These are phyloP conservation scores for Brassica cretica DNA, from an alignment of 345 rosid species.

Conservation along the genomic window DNA sequence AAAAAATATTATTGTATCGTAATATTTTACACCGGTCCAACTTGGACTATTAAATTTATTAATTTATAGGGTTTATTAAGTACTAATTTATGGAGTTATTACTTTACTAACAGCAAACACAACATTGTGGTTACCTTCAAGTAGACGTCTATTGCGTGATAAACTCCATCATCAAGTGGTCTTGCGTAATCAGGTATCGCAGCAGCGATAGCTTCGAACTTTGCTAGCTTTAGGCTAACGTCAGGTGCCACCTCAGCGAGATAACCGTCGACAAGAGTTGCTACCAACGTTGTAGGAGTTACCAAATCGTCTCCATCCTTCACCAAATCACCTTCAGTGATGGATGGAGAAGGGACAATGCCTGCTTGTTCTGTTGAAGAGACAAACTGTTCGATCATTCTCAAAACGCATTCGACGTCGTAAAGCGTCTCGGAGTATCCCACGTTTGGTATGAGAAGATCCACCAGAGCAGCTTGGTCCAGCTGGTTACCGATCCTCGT, in stretches of 20 bases:
- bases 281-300: constrained; percentile 58
- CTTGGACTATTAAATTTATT: too few relatives aligned
- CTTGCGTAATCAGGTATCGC: constrained; percentile 69
- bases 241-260: constrained; percentile 76
- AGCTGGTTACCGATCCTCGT: constrained; percentile 55
- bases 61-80: too few relatives aligned
- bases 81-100: too few relatives aligned
- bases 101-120: too few relatives aligned
- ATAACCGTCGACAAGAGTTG: constrained; percentile 60
- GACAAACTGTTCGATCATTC: constrained; percentile 68
- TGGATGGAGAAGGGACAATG: constrained; percentile 43
- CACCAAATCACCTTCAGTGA: constrained; percentile 43
- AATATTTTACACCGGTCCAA: too few relatives aligned
- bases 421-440: constrained; percentile 67
- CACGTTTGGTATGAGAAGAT: constrained; percentile 61
- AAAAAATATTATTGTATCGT: too few relatives aligned
- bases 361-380: constrained; percentile 44
- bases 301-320: constrained; percentile 44
- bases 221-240: constrained; percentile 58
- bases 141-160: constrained; percentile 72
- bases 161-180: constrained; percentile 65
- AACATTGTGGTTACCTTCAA: constrained; percentile 51
- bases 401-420: constrained; percentile 63
- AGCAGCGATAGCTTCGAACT: constrained; percentile 66
- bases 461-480: constrained; percentile 65